Conservation (phyloP, 129 eudicot genomes). For the Pulicaria dysenterica region DNA sequence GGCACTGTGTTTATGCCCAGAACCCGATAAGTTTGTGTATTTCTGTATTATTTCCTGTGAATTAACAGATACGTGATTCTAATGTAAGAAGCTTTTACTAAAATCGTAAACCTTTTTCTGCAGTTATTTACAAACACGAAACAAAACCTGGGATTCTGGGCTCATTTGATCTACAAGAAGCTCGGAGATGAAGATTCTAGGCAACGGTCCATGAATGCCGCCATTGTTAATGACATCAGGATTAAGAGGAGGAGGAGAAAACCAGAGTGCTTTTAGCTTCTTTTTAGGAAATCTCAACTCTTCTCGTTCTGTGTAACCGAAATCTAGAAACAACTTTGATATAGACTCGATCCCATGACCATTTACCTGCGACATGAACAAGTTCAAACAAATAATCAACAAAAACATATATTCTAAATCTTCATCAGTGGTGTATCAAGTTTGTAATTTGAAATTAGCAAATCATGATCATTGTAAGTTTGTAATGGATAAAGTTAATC, state of each 20-base stretch:
- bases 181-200: slow-evolving; percentile 88
- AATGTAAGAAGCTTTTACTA: not conserved
- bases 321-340: slow-evolving; percentile 65
- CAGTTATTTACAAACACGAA: not conserved
- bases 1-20: slow-evolving; percentile 58
- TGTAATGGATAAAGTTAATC: no score
- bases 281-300: slow-evolving; percentile 89
- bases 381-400: not conserved
- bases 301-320: slow-evolving; percentile 72
- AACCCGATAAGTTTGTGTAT: slow-evolving; percentile 57
- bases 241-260: slow-evolving; percentile 80
- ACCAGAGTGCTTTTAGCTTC: slow-evolving; percentile 90
- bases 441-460: no score
- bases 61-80: not conserved
- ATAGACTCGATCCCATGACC: slow-evolving; percentile 88
- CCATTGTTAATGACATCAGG: slow-evolving; percentile 12
- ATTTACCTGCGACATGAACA: slow-evolving; percentile 47
- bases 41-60: slow-evolving; percentile 68
- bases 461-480: no score
- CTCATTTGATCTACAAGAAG: slow-evolving; percentile 91
- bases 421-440: no score
- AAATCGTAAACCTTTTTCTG: not conserved
- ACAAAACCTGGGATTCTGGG: slow-evolving; percentile 70
- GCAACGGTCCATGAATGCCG: slow-evolving; percentile 81
- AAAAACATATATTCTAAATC: no score